These are phyloP conservation scores for peach (Prunus persica) DNA, from an alignment of 306 rosid species.

Conservation along the genomic window DNA sequence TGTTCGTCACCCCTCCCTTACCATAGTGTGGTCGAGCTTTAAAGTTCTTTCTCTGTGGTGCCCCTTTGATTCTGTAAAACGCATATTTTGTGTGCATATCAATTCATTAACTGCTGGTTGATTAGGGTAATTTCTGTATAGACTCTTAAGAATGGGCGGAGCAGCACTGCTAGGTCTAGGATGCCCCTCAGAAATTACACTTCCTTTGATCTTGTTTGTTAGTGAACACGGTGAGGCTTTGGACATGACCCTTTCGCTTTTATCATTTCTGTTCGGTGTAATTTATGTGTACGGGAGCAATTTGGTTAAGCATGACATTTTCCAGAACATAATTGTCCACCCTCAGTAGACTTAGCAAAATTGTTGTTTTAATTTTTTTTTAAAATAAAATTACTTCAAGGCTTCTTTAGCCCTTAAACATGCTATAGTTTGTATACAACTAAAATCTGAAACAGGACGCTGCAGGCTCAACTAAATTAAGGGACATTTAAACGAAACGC, in stretches of 20 bases:
- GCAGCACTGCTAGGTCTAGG: constrained; percentile 2
- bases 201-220: neutral
- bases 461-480: no score
- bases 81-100: constrained; percentile 21
- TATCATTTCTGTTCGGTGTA: neutral
- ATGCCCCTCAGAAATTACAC: constrained; percentile 1
- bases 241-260: neutral
- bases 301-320: neutral
- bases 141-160: constrained; percentile 21
- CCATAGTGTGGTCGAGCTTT: constrained; percentile 17
- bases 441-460: no score
- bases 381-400: no score
- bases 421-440: no score
- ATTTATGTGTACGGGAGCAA: neutral
- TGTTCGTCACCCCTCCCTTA: constrained; percentile 16
- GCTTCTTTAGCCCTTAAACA: no score
- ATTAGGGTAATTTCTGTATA: constrained; percentile 28
- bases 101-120: constrained; percentile 32
- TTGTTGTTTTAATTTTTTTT: no score
- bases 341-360: no score
- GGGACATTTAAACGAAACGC: no score
- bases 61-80: constrained; percentile 22
- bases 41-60: constrained; percentile 7
- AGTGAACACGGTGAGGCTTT: neutral
- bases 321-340: neutral